Evolutionary conservation across 169 alveolate species (phyloP).

Genomic region (Cryptosporidium parvum): DNA sequence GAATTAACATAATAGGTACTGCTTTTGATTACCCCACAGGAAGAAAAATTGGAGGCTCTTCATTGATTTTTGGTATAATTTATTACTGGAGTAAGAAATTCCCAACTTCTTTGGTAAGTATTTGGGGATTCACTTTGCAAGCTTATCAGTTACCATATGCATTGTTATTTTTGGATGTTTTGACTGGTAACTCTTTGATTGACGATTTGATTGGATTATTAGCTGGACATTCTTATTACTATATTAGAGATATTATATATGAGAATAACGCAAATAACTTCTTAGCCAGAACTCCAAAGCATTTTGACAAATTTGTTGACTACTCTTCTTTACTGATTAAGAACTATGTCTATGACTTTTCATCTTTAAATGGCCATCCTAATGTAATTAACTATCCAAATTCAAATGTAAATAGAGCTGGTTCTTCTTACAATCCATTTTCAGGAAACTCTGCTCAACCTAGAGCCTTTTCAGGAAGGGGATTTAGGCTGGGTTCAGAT

Average conservation of each 20-base stretch:
- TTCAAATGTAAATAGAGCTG: constrained; percentile 29
- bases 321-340: constrained; percentile 68
- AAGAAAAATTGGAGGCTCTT: constrained; percentile 77
- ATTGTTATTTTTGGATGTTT: constrained; percentile 85
- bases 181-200: constrained; percentile 89
- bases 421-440: constrained; percentile 52
- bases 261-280: constrained; percentile 81
- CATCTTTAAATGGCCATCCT: constrained; percentile 45
- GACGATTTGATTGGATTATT: constrained; percentile 88
- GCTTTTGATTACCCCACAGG: constrained; percentile 87
- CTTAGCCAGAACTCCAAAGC: constrained; percentile 80
- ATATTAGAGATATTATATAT: constrained; percentile 87
- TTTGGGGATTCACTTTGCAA: constrained; percentile 88
- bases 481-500: constrained; percentile 83
- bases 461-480: constrained; percentile 85
- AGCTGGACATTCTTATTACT: constrained; percentile 87
- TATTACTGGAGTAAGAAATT: constrained; percentile 90
- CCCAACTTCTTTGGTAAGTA: constrained; percentile 85
- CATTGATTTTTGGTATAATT: constrained; percentile 85
- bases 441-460: constrained; percentile 65
- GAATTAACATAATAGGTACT: constrained; percentile 80
- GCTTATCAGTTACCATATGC: constrained; percentile 90
- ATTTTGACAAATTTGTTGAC: constrained; percentile 80
- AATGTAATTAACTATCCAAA: constrained; percentile 34
- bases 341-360: constrained; percentile 77